Percentiles rank a stretch among this genome's conserved stretches.
These are phyloP conservation scores for Fusarium anthophilum DNA, from an alignment of 2,329 filamentous ascomycete genomes.

Conservation along the genomic window DNA sequence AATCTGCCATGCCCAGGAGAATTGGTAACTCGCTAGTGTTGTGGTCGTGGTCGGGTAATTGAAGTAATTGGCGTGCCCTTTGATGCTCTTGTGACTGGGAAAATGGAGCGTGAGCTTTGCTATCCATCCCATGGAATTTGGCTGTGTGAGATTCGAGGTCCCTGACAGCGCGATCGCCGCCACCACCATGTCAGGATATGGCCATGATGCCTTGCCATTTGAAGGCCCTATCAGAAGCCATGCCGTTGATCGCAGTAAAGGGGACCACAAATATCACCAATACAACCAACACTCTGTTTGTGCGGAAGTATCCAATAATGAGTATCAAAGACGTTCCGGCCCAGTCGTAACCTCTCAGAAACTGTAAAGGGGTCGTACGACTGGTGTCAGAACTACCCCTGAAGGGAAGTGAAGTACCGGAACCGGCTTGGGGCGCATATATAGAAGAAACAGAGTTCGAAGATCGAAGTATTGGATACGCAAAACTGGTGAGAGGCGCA, in stretches of 20 bases:
- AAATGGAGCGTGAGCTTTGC: no score
- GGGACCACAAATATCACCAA: no score
- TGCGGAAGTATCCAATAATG: no score
- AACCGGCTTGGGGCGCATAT: conserved; percentile 19
- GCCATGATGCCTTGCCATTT: not conserved
- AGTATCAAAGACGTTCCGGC: conserved; percentile 1
- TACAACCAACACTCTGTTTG: not conserved
- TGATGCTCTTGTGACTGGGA: not conserved
- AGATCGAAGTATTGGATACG: not conserved
- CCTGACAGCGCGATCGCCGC: no score
- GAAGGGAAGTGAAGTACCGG: not conserved
- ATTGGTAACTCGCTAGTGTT: not conserved
- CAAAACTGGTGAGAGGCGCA: not conserved
- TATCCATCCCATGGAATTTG: not conserved
- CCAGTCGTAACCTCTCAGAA: not conserved
- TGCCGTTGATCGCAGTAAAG: no score
- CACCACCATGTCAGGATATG: not conserved
- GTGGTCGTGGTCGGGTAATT: not conserved
- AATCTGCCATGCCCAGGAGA: not conserved
- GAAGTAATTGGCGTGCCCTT: not conserved
- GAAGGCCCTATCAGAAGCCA: not conserved
- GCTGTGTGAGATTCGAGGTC: not conserved
- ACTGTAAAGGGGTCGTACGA: no score
- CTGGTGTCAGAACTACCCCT: not conserved
- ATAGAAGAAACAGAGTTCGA: conserved; percentile 26